phyloP scores from a whole-genome alignment of 352 stramenopile species.

The Peronospora destructor region DNA sequence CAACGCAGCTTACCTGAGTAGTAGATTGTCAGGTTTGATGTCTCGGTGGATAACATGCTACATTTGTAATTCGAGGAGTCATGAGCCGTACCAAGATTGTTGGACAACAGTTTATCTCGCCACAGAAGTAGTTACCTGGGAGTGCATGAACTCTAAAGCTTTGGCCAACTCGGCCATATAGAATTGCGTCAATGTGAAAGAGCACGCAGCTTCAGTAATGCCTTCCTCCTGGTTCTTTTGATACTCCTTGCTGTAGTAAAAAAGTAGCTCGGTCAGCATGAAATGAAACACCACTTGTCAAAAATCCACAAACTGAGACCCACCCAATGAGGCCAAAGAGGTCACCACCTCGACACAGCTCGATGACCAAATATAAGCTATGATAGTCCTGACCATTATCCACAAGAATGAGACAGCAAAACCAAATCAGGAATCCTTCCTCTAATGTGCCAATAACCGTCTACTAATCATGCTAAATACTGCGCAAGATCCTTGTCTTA shows the following conservation, averaged over 20 bases:
- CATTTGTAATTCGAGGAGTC: slow-evolving; percentile 7
- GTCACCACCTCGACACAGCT: slow-evolving; percentile 77
- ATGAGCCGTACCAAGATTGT: background rate
- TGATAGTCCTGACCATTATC: slow-evolving; percentile 57
- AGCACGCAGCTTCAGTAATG: slow-evolving; percentile 59
- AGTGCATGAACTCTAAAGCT: slow-evolving; percentile 93
- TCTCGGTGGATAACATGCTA: slow-evolving; percentile 94
- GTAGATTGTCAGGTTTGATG: slow-evolving; percentile 90
- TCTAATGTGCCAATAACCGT: background rate
- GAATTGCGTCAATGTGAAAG: slow-evolving; percentile 79
- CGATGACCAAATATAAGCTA: slow-evolving; percentile 86
- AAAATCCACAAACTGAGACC: background rate
- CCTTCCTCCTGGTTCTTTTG: slow-evolving; percentile 49
- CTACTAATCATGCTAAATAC: background rate
- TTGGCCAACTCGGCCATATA: slow-evolving; percentile 90
- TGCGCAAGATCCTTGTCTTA: slow-evolving; percentile 20
- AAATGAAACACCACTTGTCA: background rate
- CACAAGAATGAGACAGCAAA: slow-evolving; percentile 21
- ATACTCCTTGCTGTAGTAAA: slow-evolving; percentile 37
- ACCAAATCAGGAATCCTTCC: slow-evolving; percentile 2
- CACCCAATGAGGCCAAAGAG: slow-evolving; percentile 77
- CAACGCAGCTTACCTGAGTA: slow-evolving; percentile 48
- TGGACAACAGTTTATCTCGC: background rate
- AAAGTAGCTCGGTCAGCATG: slow-evolving; percentile 2
- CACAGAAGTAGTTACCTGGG: slow-evolving; percentile 39